Base-by-base conservation (phyloP, 768 basidiomycete species). In the Phlegmacium glaucopus region DNA sequence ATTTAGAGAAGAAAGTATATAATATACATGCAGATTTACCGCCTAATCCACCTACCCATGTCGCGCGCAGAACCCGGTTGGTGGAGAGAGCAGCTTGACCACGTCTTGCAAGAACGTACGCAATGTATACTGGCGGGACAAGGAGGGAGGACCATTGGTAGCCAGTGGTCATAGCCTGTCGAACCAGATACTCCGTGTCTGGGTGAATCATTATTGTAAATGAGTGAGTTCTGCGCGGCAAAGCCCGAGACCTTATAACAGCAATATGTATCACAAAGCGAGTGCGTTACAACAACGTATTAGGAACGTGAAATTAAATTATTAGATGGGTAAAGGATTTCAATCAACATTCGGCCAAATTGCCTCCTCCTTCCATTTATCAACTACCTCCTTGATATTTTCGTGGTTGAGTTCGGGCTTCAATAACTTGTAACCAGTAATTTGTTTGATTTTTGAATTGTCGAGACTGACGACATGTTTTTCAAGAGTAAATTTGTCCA, bases 351-450 rank as follows among this genome's bases (percentile, higher is more conserved):
- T 69, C n/a, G 79, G 79, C 76, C 77, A 80, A 47, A 58, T 67
- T 18, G 83, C 80, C 56, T 93, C 90, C 11, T 65, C 80, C 61
- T 86, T 89, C 82, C 86, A 91, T 62, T 86, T 85, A 57, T 86
- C 83, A 28, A 93, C 77, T 26, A 89, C 73, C 47, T 91, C 88
- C 58, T 72, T 69, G 44, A 93, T 61, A 6, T 76, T 69, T 13
- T 80, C 81, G 39, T 77, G 77, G 56, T 72, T 75, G 58, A 92
- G 82, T 29, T 74, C 56, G 1, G 91, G 88, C 28, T 70, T 70
- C 53, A 74, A 77, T 40, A 90, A 68, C 52, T 76, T 67, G 63
- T 89, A 92, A 1, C 84, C 85, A 16, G 87, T 54, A n/a, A 90
- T 59, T 26, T 75, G 69, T 63, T 90, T 87, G 61, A 92, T 73